Evolutionary conservation across 345 rosid species (phyloP).

Genomic region (Brassica incana): DNA sequence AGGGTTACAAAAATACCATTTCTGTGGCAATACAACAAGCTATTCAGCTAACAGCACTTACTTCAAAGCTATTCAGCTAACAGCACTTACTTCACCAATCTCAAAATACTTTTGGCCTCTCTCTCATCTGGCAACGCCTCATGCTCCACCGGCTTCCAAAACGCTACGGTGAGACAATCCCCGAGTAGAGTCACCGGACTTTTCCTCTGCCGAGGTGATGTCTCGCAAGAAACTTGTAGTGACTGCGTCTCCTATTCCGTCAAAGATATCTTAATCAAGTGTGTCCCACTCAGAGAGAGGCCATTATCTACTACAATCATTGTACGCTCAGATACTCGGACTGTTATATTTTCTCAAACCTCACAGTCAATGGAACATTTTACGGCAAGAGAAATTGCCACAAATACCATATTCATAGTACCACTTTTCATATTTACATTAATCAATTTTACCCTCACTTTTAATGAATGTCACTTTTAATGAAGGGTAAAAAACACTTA

Average conservation of each 20-base stretch:
- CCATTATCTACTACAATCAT: slow-evolving; percentile 29
- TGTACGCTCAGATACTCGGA: slow-evolving; percentile 46
- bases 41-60: slow-evolving; percentile 41
- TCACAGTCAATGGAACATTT: too few species aligned
- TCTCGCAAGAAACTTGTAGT: slow-evolving; percentile 9
- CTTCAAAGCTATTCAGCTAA: slow-evolving; percentile 27
- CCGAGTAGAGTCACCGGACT: slow-evolving; percentile 39
- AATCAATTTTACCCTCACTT: too few species aligned
- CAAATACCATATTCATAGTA: too few species aligned
- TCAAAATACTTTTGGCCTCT: slow-evolving; percentile 35
- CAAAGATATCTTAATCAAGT: background rate
- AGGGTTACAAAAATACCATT: background rate
- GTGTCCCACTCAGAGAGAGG: slow-evolving; percentile 37
- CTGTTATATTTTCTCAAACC: background rate
- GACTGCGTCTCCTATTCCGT: slow-evolving; percentile 1
- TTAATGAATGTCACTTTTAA: too few species aligned
- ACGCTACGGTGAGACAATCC: slow-evolving; percentile 35
- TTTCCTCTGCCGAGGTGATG: slow-evolving; percentile 27
- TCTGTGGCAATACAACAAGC: slow-evolving; percentile 11
- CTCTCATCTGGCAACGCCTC: slow-evolving; percentile 27
- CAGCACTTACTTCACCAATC: slow-evolving; percentile 45
- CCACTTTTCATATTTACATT: too few species aligned
- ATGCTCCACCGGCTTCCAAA: slow-evolving; percentile 42
- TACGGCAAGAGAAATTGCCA: too few species aligned
- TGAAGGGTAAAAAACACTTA: too few species aligned